Conservation (phyloP, 805 yeast genomes). For the Clavispora phyllophila region DNA sequence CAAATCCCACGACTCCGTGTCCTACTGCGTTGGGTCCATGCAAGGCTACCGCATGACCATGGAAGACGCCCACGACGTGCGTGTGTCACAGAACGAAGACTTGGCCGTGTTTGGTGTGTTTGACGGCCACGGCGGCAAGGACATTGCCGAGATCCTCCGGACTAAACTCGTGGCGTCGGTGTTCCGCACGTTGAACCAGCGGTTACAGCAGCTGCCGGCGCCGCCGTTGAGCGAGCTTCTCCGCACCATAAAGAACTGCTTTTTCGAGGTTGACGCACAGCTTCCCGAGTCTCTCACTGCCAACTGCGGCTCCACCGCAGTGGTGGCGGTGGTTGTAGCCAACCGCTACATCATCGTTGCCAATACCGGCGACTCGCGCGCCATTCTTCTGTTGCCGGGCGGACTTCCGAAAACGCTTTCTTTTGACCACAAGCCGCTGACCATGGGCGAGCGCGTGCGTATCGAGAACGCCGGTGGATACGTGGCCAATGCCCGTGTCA, state of each 20-base stretch:
- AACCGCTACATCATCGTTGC: slow-evolving; percentile 47
- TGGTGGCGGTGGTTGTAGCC: slow-evolving; percentile 27
- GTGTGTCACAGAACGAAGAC: slow-evolving; percentile 39
- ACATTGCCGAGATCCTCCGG: slow-evolving; percentile 52
- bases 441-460: slow-evolving; percentile 40
- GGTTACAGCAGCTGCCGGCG: slow-evolving; percentile 2
- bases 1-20: slow-evolving; percentile 39
- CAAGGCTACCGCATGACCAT: slow-evolving; percentile 71
- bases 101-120: slow-evolving; percentile 61
- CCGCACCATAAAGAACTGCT: slow-evolving; percentile 25
- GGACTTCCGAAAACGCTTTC: slow-evolving; percentile 44
- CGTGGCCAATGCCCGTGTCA: slow-evolving; percentile 33
- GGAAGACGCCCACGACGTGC: slow-evolving; percentile 69
- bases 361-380: slow-evolving; percentile 74
- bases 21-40: slow-evolving; percentile 68
- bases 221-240: slow-evolving; percentile 15
- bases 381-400: slow-evolving; percentile 52
- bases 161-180: slow-evolving; percentile 34
- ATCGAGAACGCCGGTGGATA: slow-evolving; percentile 39
- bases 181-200: slow-evolving; percentile 22
- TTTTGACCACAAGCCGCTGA: slow-evolving; percentile 41
- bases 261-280: slow-evolving; percentile 33
- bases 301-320: slow-evolving; percentile 42
- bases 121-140: slow-evolving; percentile 80
- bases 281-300: slow-evolving; percentile 21